Evolutionary conservation across 108 stramenopile species (phyloP).

Genomic region (Parietichytrium sp.): DNA sequence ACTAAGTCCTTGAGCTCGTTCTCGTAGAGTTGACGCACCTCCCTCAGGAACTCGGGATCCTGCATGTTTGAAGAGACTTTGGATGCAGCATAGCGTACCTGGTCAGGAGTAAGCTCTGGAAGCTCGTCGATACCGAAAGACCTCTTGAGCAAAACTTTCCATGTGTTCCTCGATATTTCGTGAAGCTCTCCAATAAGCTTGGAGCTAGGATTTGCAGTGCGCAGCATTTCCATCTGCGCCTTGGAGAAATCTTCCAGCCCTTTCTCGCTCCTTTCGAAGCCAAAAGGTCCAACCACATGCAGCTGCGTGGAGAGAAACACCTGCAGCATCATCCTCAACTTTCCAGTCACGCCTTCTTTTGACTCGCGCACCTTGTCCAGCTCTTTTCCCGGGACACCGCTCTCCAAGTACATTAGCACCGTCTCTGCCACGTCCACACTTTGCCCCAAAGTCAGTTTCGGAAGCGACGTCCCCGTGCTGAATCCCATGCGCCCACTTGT

Average conservation of each 20-base stretch:
- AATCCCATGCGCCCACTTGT: too few relatives aligned
- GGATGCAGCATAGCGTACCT: slow-evolving; percentile 6
- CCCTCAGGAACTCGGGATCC: neutral
- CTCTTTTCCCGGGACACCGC: neutral
- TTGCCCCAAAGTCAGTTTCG: neutral
- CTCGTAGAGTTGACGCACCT: neutral
- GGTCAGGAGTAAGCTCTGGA: slow-evolving; percentile 24
- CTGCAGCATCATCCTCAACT: slow-evolving; percentile 13
- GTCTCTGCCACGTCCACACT: neutral
- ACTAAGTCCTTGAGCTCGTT: neutral
- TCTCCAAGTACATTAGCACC: slow-evolving; percentile 38
- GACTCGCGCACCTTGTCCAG: slow-evolving; percentile 27
- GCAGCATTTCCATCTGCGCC: slow-evolving; percentile 21
- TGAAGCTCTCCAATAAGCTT: neutral
- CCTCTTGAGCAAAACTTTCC: neutral
- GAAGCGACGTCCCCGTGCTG: neutral
- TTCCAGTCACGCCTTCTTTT: neutral
- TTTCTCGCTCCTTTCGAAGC: neutral
- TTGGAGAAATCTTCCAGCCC: neutral
- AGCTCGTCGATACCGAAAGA: neutral
- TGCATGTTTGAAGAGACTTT: slow-evolving; percentile 6
- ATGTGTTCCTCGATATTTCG: neutral
- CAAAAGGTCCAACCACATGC: slow-evolving; percentile 1
- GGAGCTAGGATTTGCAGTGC: neutral
- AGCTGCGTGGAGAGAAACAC: slow-evolving; percentile 21